A percentile compares a stretch with the other conserved stretches of the same genome.
Evolutionary conservation across 306 rosid species (phyloP).

Genomic region (Amphicarpaea edgeworthii): DNA sequence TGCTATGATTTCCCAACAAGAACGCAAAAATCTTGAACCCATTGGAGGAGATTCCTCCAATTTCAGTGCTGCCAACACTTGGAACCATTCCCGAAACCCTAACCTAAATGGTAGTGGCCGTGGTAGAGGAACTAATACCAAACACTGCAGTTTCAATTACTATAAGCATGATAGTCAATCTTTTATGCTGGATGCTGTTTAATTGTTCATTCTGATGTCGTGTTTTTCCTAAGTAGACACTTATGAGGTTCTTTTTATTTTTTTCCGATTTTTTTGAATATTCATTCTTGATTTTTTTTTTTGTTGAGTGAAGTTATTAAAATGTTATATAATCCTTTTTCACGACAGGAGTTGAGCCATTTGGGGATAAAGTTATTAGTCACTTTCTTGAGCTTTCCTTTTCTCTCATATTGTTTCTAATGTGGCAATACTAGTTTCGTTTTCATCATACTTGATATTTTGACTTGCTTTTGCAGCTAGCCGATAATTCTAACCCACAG

Average conservation of each 20-base stretch:
- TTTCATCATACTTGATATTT: conserved; percentile 43
- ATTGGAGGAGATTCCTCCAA: too few species aligned
- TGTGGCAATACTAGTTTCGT: conserved; percentile 36
- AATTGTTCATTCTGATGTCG: conserved; percentile 13
- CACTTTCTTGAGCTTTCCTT: conserved; percentile 87
- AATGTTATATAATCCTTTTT: conserved; percentile 34
- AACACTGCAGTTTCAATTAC: conserved; percentile 53
- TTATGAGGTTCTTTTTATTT: conserved; percentile 26
- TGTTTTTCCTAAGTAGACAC: conserved; percentile 22
- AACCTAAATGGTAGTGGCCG: too few species aligned
- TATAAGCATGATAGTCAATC: conserved; percentile 32
- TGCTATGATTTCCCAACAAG: too few species aligned
- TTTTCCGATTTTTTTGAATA: conserved; percentile 5
- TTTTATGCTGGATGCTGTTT: conserved; percentile 36
- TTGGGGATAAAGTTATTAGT: conserved; percentile 91
- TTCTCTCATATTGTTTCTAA: conserved; percentile 34
- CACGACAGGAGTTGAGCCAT: conserved; percentile 82
- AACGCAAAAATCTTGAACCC: too few species aligned
- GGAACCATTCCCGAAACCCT: too few species aligned
- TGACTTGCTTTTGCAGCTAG: conserved; percentile 73
- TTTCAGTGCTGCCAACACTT: too few species aligned
- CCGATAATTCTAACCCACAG: conserved; percentile 80
- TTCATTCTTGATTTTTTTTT: conserved; percentile 26
- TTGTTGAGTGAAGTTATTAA: conserved; percentile 12
- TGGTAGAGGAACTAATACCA: too few species aligned